Evolutionary conservation across 192 early-diverging fungal genomes (phyloP).

Genomic region (Chytriomyces sp.): DNA sequence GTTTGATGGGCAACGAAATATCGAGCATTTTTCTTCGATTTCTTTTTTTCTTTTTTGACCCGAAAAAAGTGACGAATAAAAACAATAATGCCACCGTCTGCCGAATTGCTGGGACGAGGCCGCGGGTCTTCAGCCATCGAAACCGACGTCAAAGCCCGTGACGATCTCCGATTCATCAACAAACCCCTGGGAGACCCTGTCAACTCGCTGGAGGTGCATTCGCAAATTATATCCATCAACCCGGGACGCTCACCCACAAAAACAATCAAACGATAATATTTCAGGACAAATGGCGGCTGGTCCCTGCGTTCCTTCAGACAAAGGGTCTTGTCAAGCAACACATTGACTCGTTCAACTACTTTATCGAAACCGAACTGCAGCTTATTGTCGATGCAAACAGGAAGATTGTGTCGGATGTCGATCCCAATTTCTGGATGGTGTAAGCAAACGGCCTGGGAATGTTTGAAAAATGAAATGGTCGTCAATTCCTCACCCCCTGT

Average conservation of each 20-base stretch:
- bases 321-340: conserved; percentile 99
- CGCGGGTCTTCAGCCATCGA: conserved; percentile 59
- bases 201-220: conserved; percentile 56
- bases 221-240: background rate
- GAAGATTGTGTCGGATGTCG: conserved; percentile 88
- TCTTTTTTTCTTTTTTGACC: background rate
- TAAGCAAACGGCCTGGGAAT: conserved; percentile 48
- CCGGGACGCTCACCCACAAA: background rate
- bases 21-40: background rate
- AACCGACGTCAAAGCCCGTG: conserved; percentile 55
- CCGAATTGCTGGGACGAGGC: conserved; percentile 35
- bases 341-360: conserved; percentile 99
- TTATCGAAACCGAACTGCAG: conserved; percentile 91
- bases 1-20: no score
- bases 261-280: background rate
- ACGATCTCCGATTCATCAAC: conserved; percentile 59
- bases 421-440: conserved; percentile 91
- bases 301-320: conserved; percentile 95
- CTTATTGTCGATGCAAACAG: conserved; percentile 93
- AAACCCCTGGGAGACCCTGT: conserved; percentile 66
- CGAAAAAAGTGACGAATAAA: background rate
- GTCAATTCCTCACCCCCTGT: background rate
- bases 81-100: background rate
- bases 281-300: conserved; percentile 96
- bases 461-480: background rate